Evolutionary conservation across 1,284 basidiomycete genomes (phyloP).

Genomic region (Tylopilus orsonianus): DNA sequence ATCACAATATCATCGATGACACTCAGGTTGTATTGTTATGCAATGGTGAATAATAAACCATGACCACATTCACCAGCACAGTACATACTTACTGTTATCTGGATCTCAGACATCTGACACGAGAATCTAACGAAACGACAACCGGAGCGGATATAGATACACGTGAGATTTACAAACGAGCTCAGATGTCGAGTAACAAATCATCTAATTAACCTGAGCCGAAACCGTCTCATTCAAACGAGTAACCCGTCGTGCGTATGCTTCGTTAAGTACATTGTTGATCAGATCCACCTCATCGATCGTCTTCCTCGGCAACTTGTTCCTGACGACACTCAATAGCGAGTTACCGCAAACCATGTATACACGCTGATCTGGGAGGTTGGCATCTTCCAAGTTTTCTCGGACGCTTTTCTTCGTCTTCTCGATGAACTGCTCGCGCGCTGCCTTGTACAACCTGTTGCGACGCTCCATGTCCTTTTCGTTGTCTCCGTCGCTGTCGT

Average conservation of each 20-base stretch:
- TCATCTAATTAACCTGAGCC: neutral
- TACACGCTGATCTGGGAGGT: slow-evolving; percentile 8
- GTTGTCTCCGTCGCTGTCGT: slow-evolving; percentile 3
- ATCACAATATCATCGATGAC: too few relatives aligned
- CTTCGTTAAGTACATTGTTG: neutral
- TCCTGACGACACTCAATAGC: neutral
- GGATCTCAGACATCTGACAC: too few relatives aligned
- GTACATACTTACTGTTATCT: too few relatives aligned
- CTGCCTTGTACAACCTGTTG: neutral
- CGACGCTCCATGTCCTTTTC: slow-evolving; percentile 3
- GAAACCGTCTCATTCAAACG: neutral
- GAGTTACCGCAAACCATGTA: slow-evolving; percentile 13
- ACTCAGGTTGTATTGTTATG: too few relatives aligned
- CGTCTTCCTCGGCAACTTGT: slow-evolving; percentile 9
- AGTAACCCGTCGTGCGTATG: neutral
- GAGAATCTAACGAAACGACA: too few relatives aligned
- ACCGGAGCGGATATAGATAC: too few relatives aligned
- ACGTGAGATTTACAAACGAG: too few relatives aligned
- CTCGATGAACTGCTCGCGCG: slow-evolving; percentile 8
- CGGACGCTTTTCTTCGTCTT: slow-evolving; percentile 8
- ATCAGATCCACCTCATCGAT: slow-evolving; percentile 12
- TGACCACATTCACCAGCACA: too few relatives aligned
- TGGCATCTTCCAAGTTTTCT: slow-evolving; percentile 3
- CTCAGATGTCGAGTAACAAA: too few relatives aligned
- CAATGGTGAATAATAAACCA: too few relatives aligned